Evolutionary conservation across 1,284 basidiomycete genomes (phyloP).

Genomic region (Rhodotorula sp.): DNA sequence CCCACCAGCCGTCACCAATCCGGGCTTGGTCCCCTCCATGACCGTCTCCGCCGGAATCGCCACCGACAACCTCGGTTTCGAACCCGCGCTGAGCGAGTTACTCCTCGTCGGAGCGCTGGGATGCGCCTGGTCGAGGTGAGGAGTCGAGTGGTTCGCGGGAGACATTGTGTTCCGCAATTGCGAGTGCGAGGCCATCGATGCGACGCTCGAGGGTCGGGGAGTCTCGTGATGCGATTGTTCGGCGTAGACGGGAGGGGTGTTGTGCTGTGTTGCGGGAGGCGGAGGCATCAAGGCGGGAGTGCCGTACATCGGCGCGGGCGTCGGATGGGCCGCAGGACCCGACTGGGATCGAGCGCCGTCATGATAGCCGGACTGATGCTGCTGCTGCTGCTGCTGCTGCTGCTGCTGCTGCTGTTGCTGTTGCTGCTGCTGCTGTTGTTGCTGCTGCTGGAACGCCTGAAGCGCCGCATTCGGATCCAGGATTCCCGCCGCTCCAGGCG

Average conservation of each 20-base stretch:
- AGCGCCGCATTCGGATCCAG: background rate
- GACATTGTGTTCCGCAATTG: background rate
- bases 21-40: slow-evolving; percentile 5
- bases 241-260: background rate
- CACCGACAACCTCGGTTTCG: slow-evolving; percentile 31
- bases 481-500: background rate
- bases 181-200: slow-evolving; percentile 1
- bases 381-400: background rate
- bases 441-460: slow-evolving; percentile 12
- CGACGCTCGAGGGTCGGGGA: background rate
- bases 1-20: slow-evolving; percentile 21
- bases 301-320: slow-evolving; percentile 11
- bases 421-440: background rate
- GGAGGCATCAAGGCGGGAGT: background rate
- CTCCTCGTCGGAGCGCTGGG: background rate
- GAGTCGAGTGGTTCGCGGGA: background rate
- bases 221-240: background rate
- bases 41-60: slow-evolving; percentile 17
- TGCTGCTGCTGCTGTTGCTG: slow-evolving; percentile 2
- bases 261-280: background rate
- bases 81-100: slow-evolving; percentile 4
- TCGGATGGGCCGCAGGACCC: background rate
- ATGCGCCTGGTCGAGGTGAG: too few species aligned
- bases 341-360: too few species aligned
- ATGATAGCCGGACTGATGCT: too few species aligned